Conservation (phyloP, 2,329 filamentous ascomycete species). For the Remersonia thermophila region DNA sequence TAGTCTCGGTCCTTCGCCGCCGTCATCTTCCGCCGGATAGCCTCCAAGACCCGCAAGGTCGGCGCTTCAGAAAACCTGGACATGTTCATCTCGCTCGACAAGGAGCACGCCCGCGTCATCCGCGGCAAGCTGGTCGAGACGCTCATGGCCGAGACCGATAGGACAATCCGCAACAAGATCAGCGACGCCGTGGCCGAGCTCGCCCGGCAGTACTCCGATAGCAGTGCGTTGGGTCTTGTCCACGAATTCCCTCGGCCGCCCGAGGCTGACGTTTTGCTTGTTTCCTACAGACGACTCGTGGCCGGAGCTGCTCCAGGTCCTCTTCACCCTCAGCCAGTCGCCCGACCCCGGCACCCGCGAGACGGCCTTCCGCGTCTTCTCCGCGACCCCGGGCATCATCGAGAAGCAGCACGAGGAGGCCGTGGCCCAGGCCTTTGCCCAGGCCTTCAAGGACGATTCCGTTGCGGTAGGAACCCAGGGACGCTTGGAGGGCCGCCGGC, state of each 20-base stretch:
- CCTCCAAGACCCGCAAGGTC: conserved; percentile 76
- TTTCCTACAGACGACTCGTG: conserved; percentile 59
- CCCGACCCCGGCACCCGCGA: conserved; percentile 74
- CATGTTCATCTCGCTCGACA: conserved; percentile 68
- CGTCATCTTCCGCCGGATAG: conserved; percentile 87
- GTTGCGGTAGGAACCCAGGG: conserved; percentile 46
- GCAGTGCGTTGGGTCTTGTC: conserved; percentile 45
- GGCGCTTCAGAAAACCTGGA: conserved; percentile 61
- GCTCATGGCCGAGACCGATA: conserved; percentile 59
- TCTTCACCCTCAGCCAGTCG: conserved; percentile 87
- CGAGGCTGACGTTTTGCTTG: conserved; percentile 6
- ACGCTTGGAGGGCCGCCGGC: no score
- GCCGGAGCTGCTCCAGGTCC: conserved; percentile 73
- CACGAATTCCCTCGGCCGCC: no score
- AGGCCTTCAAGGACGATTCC: conserved; percentile 82
- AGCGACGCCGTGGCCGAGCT: conserved; percentile 96
- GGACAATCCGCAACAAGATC: conserved; percentile 80
- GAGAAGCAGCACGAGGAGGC: conserved; percentile 88
- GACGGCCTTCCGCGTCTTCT: conserved; percentile 88
- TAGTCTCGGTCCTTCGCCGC: conserved; percentile 84
- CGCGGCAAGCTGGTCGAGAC: conserved; percentile 72
- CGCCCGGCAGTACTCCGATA: conserved; percentile 87
- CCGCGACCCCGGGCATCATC: conserved; percentile 88
- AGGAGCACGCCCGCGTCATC: conserved; percentile 64
- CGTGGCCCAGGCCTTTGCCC: conserved; percentile 78